These are phyloP conservation scores for Sugiyamaella qingdaonensis DNA, from an alignment of 805 yeast species.

Conservation along the genomic window DNA sequence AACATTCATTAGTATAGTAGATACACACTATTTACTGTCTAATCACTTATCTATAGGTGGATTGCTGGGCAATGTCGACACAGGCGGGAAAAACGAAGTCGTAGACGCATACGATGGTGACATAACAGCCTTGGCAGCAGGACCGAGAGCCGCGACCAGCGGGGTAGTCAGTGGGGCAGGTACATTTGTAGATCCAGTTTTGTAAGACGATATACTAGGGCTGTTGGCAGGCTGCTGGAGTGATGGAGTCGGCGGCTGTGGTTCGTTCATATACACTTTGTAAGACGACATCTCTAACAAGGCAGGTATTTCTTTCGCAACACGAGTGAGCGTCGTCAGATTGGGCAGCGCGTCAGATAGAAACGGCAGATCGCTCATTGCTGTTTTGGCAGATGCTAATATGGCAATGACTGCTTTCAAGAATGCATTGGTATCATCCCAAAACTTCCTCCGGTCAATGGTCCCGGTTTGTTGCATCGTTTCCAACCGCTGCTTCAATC, in stretches of 20 bases:
- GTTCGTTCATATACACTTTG: constrained; percentile 25
- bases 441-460: constrained; percentile 58
- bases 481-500: constrained; percentile 52
- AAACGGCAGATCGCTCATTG: constrained; percentile 76
- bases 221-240: not conserved
- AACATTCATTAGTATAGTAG: no score
- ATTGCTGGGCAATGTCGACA: not conserved
- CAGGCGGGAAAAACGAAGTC: constrained; percentile 16
- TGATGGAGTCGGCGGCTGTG: constrained; percentile 1
- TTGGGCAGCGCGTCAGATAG: constrained; percentile 76
- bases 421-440: constrained; percentile 82
- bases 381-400: constrained; percentile 73
- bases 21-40: not conserved
- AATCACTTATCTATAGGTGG: no score
- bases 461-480: constrained; percentile 47
- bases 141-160: constrained; percentile 37
- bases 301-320: constrained; percentile 90
- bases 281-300: constrained; percentile 65
- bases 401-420: constrained; percentile 80
- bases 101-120: constrained; percentile 16
- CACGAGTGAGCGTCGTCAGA: constrained; percentile 75
- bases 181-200: not conserved
- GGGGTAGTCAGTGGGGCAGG: constrained; percentile 35
- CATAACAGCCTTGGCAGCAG: constrained; percentile 37
- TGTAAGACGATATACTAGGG: constrained; percentile 1